These are phyloP conservation scores for Lactifluus piperatus DNA, from an alignment of 768 basidiomycete species.

Conservation along the genomic window DNA sequence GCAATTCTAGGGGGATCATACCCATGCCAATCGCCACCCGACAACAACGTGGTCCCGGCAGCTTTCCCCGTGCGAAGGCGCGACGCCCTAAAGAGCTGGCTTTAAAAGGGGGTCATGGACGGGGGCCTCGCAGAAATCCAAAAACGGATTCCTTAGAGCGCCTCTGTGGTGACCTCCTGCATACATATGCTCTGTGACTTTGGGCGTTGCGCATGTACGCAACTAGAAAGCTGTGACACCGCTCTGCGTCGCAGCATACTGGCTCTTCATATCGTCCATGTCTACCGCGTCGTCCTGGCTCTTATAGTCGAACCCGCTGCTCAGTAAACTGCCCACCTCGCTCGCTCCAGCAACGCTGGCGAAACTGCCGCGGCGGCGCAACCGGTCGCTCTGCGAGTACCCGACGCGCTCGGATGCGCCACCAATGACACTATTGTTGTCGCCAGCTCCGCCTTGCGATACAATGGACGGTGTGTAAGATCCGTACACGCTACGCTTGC, in stretches of 20 bases:
- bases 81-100: conserved; percentile 8
- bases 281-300: conserved; percentile 79
- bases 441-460: conserved; percentile 75
- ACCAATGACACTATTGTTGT: conserved; percentile 42
- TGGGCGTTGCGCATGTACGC: conserved; percentile 3
- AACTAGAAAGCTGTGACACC: conserved; percentile 77
- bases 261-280: conserved; percentile 80
- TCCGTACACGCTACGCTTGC: conserved; percentile 62
- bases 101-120: neutral
- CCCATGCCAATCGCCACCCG: neutral
- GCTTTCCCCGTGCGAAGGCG: conserved; percentile 1
- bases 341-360: conserved; percentile 66
- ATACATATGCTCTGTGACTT: neutral
- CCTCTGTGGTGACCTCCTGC: neutral
- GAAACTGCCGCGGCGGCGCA: conserved; percentile 70
- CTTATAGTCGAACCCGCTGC: conserved; percentile 73
- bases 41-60: neutral
- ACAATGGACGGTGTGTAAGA: conserved; percentile 88
- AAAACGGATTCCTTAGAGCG: neutral
- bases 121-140: neutral
- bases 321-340: conserved; percentile 60
- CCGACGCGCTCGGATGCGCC: conserved; percentile 46
- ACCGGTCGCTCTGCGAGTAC: conserved; percentile 86
- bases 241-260: conserved; percentile 78
- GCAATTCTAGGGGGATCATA: neutral